A percentile compares a stretch with the other conserved stretches of the same genome.
Evolutionary conservation across 2,329 filamentous ascomycete genomes (phyloP).

Genomic region (Emergomyces orientalis): DNA sequence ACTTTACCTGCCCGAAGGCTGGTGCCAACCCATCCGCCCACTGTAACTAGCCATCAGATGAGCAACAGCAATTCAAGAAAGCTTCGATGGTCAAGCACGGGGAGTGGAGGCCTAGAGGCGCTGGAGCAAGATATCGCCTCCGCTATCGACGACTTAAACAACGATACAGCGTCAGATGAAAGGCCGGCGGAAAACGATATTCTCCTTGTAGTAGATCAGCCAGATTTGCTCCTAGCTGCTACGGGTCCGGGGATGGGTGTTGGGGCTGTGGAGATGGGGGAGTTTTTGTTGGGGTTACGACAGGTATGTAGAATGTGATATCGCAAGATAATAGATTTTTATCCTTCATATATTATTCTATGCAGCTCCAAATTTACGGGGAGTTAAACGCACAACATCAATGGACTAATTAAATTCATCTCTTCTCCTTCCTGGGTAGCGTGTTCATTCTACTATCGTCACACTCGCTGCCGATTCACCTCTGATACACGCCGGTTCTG

Average conservation of each 20-base stretch:
- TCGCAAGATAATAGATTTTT: neutral
- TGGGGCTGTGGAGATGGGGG: slow-evolving; percentile 40
- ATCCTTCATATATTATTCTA: slow-evolving; percentile 4
- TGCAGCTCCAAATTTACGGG: neutral
- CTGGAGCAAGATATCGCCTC: slow-evolving; percentile 29
- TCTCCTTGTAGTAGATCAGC: slow-evolving; percentile 57
- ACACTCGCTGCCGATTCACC: slow-evolving; percentile 65
- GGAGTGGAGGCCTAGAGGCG: slow-evolving; percentile 25
- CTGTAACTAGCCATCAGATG: slow-evolving; percentile 7
- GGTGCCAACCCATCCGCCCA: neutral
- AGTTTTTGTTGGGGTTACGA: slow-evolving; percentile 51
- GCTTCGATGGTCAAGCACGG: slow-evolving; percentile 12
- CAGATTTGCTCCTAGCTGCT: slow-evolving; percentile 56
- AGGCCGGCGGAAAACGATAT: slow-evolving; percentile 26
- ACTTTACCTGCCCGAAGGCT: neutral
- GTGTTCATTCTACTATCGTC: slow-evolving; percentile 56
- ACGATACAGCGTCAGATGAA: slow-evolving; percentile 12
- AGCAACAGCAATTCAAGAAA: slow-evolving; percentile 20
- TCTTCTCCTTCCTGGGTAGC: slow-evolving; percentile 31
- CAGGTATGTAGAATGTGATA: slow-evolving; percentile 44
- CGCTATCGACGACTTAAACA: slow-evolving; percentile 26
- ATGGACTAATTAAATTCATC: neutral
- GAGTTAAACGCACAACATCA: neutral
- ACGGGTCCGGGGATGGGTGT: slow-evolving; percentile 40
- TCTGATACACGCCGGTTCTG: slow-evolving; percentile 46